A percentile compares a stretch with the other conserved stretches of the same genome.
Evolutionary conservation across 495 filamentous ascomycete genomes (phyloP).

Genomic region (Haplographium delicatum): DNA sequence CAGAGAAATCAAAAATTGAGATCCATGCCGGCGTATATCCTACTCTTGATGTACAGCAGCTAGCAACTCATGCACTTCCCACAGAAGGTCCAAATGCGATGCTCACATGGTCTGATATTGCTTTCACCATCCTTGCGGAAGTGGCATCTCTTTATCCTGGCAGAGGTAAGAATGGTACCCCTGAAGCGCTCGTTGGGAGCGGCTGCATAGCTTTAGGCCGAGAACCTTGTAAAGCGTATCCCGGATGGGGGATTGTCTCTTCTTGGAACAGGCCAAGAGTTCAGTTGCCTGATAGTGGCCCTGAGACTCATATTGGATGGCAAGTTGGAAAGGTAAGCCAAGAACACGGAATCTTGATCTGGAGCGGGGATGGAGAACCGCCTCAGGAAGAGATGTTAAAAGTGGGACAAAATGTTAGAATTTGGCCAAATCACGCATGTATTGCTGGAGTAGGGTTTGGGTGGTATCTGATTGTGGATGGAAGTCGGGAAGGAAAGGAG

Average conservation of each 20-base stretch:
- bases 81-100: slow-evolving; percentile 27
- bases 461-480: slow-evolving; percentile 76
- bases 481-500: slow-evolving; percentile 37
- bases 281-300: slow-evolving; percentile 23
- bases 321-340: slow-evolving; percentile 56
- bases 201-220: slow-evolving; percentile 70
- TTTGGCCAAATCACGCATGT: slow-evolving; percentile 86
- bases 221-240: slow-evolving; percentile 67
- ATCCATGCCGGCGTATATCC: slow-evolving; percentile 72
- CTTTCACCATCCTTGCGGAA: slow-evolving; percentile 65
- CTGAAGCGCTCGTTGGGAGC: slow-evolving; percentile 66
- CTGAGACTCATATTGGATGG: slow-evolving; percentile 48
- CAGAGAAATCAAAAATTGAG: slow-evolving; percentile 45
- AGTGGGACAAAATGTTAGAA: slow-evolving; percentile 56
- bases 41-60: slow-evolving; percentile 75
- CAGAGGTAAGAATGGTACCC: slow-evolving; percentile 40
- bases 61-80: slow-evolving; percentile 61
- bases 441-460: slow-evolving; percentile 67
- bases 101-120: slow-evolving; percentile 51
- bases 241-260: slow-evolving; percentile 68
- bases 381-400: slow-evolving; percentile 44
- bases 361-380: slow-evolving; percentile 24
- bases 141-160: slow-evolving; percentile 64
- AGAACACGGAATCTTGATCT: slow-evolving; percentile 60
- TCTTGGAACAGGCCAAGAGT: slow-evolving; percentile 42